Evolutionary conservation across 23 red algal genomes (phyloP).

Genomic region (Gracilaria gracilis): DNA sequence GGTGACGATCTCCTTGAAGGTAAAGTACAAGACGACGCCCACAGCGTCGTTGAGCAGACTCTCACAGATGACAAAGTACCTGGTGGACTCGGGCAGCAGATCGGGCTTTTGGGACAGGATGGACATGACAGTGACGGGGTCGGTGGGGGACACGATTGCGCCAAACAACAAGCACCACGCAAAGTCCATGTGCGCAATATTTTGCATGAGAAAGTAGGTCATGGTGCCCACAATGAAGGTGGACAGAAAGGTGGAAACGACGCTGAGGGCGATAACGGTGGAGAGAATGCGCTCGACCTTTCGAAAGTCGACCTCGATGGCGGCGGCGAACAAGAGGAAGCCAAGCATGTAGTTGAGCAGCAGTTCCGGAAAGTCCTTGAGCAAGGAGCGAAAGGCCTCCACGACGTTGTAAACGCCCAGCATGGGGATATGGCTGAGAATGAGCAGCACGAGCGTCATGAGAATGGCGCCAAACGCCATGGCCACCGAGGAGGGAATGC

Average conservation of each 20-base stretch:
- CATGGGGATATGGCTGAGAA: slow-evolving; percentile 68
- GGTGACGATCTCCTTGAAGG: slow-evolving; percentile 61
- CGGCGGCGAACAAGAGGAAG: slow-evolving; percentile 94
- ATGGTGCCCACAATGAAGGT: slow-evolving; percentile 78
- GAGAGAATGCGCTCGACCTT: slow-evolving; percentile 84
- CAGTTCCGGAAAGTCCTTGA: slow-evolving; percentile 89
- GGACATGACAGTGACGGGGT: slow-evolving; percentile 94
- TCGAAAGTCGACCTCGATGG: slow-evolving; percentile 93
- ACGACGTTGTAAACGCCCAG: slow-evolving; percentile 45
- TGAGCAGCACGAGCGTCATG: slow-evolving; percentile 70
- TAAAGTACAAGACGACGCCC: slow-evolving; percentile 90
- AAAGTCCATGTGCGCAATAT: slow-evolving; percentile 82
- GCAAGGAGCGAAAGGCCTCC: slow-evolving; percentile 63
- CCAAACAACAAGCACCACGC: slow-evolving; percentile 93
- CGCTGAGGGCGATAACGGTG: slow-evolving; percentile 75
- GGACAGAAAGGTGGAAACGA: slow-evolving; percentile 79
- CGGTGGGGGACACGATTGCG: slow-evolving; percentile 97
- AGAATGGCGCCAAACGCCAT: slow-evolving; percentile 82
- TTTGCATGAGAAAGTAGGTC: slow-evolving; percentile 76
- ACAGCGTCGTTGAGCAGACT: slow-evolving; percentile 98
- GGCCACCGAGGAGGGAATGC: slow-evolving; percentile 69
- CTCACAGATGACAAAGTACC: slow-evolving; percentile 93
- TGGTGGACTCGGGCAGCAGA: slow-evolving; percentile 81
- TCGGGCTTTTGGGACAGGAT: slow-evolving; percentile 87
- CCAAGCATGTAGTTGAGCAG: slow-evolving; percentile 95